Percentiles rank a stretch among this genome's conserved stretches.
These are phyloP conservation scores for Iberis pinnata DNA, from an alignment of 345 rosid species.

Conservation along the genomic window DNA sequence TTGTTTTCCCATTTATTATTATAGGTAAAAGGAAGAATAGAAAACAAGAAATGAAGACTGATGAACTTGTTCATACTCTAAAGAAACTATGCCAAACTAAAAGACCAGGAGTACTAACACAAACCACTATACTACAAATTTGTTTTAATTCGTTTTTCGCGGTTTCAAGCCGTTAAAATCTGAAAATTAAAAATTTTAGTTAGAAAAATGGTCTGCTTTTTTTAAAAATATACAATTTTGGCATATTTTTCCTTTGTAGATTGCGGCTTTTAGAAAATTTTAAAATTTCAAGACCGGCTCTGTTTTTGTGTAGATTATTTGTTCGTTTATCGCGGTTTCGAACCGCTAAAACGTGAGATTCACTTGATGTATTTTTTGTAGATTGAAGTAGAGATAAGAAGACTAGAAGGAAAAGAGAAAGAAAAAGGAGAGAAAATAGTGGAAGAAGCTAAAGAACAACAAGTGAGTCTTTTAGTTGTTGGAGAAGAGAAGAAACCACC, in stretches of 20 bases:
- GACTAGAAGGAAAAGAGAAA: constrained; percentile 47
- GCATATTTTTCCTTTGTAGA: too few species aligned
- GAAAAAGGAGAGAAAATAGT: constrained; percentile 62
- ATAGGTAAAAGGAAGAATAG: constrained; percentile 31
- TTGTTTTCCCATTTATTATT: not conserved
- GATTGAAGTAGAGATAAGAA: constrained; percentile 52
- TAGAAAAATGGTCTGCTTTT: too few species aligned
- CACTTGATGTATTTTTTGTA: not conserved
- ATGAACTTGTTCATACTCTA: constrained; percentile 48
- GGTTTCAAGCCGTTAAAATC: too few species aligned
- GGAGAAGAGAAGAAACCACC: constrained; percentile 60
- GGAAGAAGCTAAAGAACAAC: constrained; percentile 61
- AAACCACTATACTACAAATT: too few species aligned
- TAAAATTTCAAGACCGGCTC: too few species aligned
- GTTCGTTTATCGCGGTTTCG: constrained; percentile 8
- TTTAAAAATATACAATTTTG: too few species aligned
- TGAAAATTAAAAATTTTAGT: too few species aligned
- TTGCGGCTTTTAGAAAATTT: too few species aligned
- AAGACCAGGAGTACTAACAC: constrained; percentile 71
- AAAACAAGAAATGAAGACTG: constrained; percentile 40
- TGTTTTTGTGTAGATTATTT: too few species aligned
- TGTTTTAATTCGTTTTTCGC: too few species aligned
- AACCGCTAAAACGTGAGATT: not conserved
- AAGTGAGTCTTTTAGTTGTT: constrained; percentile 52
- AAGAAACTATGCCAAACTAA: constrained; percentile 50